Evolutionary conservation across 2,329 filamentous ascomycete genomes (phyloP).

Genomic region (Colletotrichum sp.): DNA sequence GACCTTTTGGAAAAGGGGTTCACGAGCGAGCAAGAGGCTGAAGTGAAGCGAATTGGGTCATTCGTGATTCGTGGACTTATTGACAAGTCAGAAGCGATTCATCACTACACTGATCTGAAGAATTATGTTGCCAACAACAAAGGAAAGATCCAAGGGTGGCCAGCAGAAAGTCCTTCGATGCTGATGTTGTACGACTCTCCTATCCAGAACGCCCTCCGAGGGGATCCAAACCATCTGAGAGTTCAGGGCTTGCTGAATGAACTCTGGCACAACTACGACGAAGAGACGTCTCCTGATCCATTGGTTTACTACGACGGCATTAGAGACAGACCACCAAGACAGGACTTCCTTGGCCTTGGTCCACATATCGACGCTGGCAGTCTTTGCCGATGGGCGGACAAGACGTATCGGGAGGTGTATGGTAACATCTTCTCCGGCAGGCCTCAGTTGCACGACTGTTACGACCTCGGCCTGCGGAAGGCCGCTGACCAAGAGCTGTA

Average conservation of each 20-base stretch:
- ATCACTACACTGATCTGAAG: constrained; percentile 33
- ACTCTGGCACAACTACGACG: constrained; percentile 39
- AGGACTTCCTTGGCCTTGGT: constrained; percentile 43
- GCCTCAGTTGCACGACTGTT: constrained; percentile 39
- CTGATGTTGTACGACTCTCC: constrained; percentile 42
- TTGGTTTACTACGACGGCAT: constrained; percentile 43
- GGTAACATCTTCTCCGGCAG: constrained; percentile 38
- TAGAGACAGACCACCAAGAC: constrained; percentile 40
- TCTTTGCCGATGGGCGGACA: constrained; percentile 46
- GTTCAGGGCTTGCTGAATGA: constrained; percentile 40
- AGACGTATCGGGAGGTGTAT: constrained; percentile 40
- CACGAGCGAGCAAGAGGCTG: constrained; percentile 23
- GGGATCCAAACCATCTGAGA: constrained; percentile 39
- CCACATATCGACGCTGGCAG: constrained; percentile 49
- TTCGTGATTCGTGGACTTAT: constrained; percentile 27
- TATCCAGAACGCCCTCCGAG: constrained; percentile 40
- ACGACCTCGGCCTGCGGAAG: constrained; percentile 39
- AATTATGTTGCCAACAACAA: constrained; percentile 37
- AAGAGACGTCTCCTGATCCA: constrained; percentile 34
- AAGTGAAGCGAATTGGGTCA: constrained; percentile 29
- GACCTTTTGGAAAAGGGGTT: constrained; percentile 28
- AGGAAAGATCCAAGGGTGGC: constrained; percentile 35
- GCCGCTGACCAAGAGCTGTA: constrained; percentile 37
- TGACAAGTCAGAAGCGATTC: constrained; percentile 24
- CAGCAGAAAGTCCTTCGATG: constrained; percentile 40